Conservation (phyloP, 305 asterid genomes). For the Fraxinus velutina region DNA sequence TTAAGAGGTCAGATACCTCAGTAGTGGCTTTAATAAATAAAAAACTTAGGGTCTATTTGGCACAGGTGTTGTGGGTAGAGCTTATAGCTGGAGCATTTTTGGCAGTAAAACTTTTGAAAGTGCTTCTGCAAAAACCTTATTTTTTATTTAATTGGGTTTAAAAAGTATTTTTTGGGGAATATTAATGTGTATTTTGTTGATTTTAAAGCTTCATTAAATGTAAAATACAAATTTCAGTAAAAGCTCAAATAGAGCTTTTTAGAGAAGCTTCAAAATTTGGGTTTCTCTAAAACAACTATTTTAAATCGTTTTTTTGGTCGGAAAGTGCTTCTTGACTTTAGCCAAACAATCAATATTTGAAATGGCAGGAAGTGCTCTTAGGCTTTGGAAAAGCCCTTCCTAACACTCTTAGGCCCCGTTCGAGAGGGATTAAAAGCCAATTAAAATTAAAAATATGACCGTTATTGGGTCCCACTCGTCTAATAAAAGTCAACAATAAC, state of each 20-base stretch:
- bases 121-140: not conserved
- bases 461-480: too few species aligned
- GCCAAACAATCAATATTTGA: not conserved
- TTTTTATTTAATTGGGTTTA: too few species aligned
- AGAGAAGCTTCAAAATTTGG: not conserved
- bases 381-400: not conserved
- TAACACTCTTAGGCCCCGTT: too few species aligned
- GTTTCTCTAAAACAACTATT: not conserved
- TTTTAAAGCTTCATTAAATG: not conserved
- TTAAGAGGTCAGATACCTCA: not conserved
- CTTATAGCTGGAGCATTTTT: not conserved
- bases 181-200: not conserved
- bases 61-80: not conserved
- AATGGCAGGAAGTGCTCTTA: not conserved
- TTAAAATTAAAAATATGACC: too few species aligned
- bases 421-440: too few species aligned
- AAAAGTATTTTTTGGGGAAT: too few species aligned
- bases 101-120: not conserved
- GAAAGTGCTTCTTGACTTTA: not conserved
- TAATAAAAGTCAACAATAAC: too few species aligned
- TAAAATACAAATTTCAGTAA: too few species aligned
- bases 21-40: not conserved
- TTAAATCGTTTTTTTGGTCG: not conserved
- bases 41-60: not conserved
- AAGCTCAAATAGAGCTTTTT: not conserved